Conservation (phyloP, 2,329 filamentous ascomycete species). For the Pleomassaria siparia region DNA sequence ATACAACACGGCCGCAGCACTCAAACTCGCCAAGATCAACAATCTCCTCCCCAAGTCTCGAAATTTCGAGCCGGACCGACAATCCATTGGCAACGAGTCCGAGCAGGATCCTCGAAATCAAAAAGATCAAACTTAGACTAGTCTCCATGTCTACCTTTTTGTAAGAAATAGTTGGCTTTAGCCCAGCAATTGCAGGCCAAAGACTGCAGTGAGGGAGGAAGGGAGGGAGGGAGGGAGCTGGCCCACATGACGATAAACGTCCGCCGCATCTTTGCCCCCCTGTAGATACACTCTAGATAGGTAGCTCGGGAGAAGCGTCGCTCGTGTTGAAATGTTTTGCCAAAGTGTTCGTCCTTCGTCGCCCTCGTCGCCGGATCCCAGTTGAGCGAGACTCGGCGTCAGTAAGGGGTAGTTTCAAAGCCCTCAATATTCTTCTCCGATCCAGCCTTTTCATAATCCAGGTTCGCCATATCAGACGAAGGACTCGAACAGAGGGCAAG, state of each 20-base stretch:
- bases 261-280: slow-evolving; percentile 36
- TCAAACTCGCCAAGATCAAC: slow-evolving; percentile 43
- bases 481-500: background rate
- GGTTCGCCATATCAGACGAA: background rate
- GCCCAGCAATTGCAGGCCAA: slow-evolving; percentile 38
- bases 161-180: slow-evolving; percentile 40
- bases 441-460: background rate
- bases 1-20: slow-evolving; percentile 44
- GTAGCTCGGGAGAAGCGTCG: slow-evolving; percentile 19
- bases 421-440: slow-evolving; percentile 5
- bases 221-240: slow-evolving; percentile 34
- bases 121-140: slow-evolving; percentile 43
- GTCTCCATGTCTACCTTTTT: slow-evolving; percentile 35
- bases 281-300: slow-evolving; percentile 41
- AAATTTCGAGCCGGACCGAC: slow-evolving; percentile 50
- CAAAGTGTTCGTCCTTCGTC: slow-evolving; percentile 28
- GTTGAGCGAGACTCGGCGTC: slow-evolving; percentile 11
- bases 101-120: slow-evolving; percentile 51
- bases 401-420: slow-evolving; percentile 9
- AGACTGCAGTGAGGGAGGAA: slow-evolving; percentile 35
- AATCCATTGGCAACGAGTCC: slow-evolving; percentile 49
- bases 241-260: slow-evolving; percentile 43
- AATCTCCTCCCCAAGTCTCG: slow-evolving; percentile 45
- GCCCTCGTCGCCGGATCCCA: slow-evolving; percentile 1
- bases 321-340: slow-evolving; percentile 33